Evolutionary conservation across 345 rosid species (phyloP).

Genomic region (Aquilaria yunnanensis): DNA sequence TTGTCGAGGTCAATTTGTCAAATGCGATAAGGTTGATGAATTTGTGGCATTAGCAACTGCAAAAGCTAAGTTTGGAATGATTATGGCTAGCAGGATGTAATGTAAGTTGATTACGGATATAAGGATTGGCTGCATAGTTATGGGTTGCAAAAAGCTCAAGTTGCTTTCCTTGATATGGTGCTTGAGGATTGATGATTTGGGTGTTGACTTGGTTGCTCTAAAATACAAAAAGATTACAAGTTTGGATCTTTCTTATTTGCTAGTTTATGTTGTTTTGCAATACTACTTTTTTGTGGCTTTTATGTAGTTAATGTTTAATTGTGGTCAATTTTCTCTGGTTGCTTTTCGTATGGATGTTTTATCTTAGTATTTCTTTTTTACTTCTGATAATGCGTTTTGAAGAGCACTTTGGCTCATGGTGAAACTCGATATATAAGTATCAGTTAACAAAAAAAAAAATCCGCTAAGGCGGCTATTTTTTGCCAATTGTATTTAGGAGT

Average conservation of each 20-base stretch:
- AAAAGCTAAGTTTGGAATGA: constrained; percentile 32
- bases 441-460: no score
- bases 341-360: no score
- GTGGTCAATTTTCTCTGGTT: neutral
- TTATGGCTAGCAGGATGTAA: constrained; percentile 31
- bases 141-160: constrained; percentile 35
- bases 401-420: no score
- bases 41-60: constrained; percentile 26
- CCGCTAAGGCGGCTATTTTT: no score
- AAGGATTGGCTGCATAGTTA: constrained; percentile 46
- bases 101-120: constrained; percentile 36
- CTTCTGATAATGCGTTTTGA: neutral
- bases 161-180: constrained; percentile 43
- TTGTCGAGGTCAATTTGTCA: constrained; percentile 31
- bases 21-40: constrained; percentile 37
- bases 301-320: neutral
- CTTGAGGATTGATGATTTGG: constrained; percentile 38
- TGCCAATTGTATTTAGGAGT: no score
- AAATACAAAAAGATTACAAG: constrained; percentile 31
- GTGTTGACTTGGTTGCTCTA: constrained; percentile 37
- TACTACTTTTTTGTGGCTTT: no score
- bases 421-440: no score
- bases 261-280: constrained; percentile 19
- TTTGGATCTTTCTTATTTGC: constrained; percentile 45
- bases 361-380: no score